phyloP scores from a whole-genome alignment of 192 early-diverging fungal genomes.

The Dissophora globulifera region DNA sequence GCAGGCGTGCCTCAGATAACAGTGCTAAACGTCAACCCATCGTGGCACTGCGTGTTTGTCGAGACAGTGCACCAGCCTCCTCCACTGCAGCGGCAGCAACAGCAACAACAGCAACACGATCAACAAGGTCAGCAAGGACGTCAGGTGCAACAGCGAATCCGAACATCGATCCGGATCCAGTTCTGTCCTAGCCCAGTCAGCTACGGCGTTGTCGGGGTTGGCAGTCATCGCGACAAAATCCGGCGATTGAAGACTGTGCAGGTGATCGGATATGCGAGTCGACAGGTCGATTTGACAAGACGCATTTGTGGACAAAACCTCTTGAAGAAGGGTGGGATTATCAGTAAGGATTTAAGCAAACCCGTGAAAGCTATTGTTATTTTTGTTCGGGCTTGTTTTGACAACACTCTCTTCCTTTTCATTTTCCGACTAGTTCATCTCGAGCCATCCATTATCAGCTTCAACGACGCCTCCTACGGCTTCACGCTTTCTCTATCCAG shows the following conservation, averaged over 20 bases:
- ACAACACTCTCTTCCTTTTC: neutral
- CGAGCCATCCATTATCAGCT: slow-evolving; percentile 28
- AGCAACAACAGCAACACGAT: too few species aligned
- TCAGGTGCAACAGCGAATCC: neutral
- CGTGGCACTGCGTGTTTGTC: slow-evolving; percentile 48
- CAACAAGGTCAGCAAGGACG: too few species aligned
- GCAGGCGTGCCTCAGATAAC: slow-evolving; percentile 17
- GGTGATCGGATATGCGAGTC: slow-evolving; percentile 36
- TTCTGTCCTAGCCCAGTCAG: slow-evolving; percentile 29
- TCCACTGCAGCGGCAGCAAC: too few species aligned
- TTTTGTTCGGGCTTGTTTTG: neutral
- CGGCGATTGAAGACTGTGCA: slow-evolving; percentile 23
- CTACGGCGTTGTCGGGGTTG: neutral
- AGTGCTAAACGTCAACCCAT: slow-evolving; percentile 36
- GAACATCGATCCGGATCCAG: slow-evolving; percentile 22
- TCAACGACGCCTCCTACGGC: slow-evolving; percentile 44
- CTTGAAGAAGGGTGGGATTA: slow-evolving; percentile 22
- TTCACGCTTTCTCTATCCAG: slow-evolving; percentile 38
- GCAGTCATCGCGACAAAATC: slow-evolving; percentile 8
- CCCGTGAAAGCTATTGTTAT: neutral
- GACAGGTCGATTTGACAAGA: slow-evolving; percentile 31
- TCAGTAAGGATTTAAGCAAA: slow-evolving; percentile 2
- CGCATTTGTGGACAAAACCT: slow-evolving; percentile 25
- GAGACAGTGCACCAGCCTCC: slow-evolving; percentile 23
- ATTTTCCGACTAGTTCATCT: slow-evolving; percentile 44